Conservation (phyloP, 2,329 filamentous ascomycete genomes). For the Coniochaeta sp. region DNA sequence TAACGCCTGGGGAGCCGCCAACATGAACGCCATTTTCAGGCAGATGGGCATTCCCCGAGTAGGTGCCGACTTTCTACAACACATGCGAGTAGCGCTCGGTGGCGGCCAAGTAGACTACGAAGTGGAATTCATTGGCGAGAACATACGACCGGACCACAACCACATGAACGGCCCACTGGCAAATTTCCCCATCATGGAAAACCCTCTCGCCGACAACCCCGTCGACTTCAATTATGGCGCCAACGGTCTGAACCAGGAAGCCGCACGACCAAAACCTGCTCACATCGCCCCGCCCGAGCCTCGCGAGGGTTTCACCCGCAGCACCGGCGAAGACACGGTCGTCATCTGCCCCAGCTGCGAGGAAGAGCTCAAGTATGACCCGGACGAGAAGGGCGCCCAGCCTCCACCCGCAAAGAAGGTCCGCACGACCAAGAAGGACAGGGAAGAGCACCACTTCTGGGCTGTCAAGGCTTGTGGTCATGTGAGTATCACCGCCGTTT, state of each 20-base stretch:
- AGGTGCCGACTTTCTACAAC: constrained; percentile 4
- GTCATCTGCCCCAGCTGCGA: constrained; percentile 83
- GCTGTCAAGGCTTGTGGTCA: constrained; percentile 86
- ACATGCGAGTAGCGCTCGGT: not conserved
- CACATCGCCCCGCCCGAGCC: constrained; percentile 60
- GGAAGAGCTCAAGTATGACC: constrained; percentile 72
- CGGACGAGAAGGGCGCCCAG: constrained; percentile 26
- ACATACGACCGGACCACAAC: not conserved
- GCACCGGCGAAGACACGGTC: constrained; percentile 62
- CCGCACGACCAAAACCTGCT: constrained; percentile 31
- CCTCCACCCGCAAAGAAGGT: constrained; percentile 27
- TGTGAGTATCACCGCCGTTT: constrained; percentile 41
- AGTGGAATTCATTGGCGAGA: constrained; percentile 16
- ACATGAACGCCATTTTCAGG: not conserved
- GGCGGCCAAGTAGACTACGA: constrained; percentile 17
- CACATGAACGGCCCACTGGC: not conserved
- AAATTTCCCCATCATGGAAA: constrained; percentile 6
- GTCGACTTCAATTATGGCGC: constrained; percentile 24
- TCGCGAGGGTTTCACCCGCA: constrained; percentile 72
- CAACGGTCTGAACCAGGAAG: constrained; percentile 22
- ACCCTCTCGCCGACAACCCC: constrained; percentile 17
- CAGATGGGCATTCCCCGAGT: not conserved
- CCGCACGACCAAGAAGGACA: constrained; percentile 36
- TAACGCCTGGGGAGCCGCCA: not conserved
- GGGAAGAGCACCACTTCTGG: constrained; percentile 81